Evolutionary conservation across 805 yeast species (phyloP), one percentile per base, ranked within the genome.

Genomic region (Kodamaea sagamina): DNA sequence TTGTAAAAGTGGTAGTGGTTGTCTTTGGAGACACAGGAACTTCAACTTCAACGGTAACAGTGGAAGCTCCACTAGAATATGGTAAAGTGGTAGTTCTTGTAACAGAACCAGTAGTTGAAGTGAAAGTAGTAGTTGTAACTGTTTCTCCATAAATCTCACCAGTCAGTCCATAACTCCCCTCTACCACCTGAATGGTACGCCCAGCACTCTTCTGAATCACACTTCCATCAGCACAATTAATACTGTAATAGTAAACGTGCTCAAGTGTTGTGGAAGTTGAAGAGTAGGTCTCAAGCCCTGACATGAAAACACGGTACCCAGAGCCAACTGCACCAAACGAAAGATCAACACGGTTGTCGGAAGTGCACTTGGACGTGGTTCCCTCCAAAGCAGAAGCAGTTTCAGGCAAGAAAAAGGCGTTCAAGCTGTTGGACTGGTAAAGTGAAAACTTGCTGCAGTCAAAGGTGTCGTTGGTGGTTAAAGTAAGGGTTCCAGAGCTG

Each of bases 381-480:
- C 39, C 21, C 9, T 12, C 17, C 5, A 36, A 16, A 4, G 12
- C 10, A 9, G 16, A n/a, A 11, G 35, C 24, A 7, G 42, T 27
- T 37, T 48, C 27, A 17, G 59, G 59, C 24, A 53, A 41, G 16
- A 28, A 41, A 28, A 53, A 54, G 15, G 42, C 47, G 26, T 54
- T 54, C 13, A 54, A 42, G 9, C 37, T 28, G 28, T 44, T 39
- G 1, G 55, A 41, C 2, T 37, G 41, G 8, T 29, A 39, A 4
- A 49, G 18, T 2, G 32, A 37, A 44, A 49, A 53, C 10, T 44
- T 15, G 6, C 43, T 32, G 35, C 58, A 55, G 32, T 49, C 51
- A 7, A 53, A 36, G 0, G 29, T 15, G 34, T 42, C 48, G 25
- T 41, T 32, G 8, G 55, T 47, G 10, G 46, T 26, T 5, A 54